Conservation (phyloP, 2,329 filamentous ascomycete genomes). For the Beauveria medogensis region DNA sequence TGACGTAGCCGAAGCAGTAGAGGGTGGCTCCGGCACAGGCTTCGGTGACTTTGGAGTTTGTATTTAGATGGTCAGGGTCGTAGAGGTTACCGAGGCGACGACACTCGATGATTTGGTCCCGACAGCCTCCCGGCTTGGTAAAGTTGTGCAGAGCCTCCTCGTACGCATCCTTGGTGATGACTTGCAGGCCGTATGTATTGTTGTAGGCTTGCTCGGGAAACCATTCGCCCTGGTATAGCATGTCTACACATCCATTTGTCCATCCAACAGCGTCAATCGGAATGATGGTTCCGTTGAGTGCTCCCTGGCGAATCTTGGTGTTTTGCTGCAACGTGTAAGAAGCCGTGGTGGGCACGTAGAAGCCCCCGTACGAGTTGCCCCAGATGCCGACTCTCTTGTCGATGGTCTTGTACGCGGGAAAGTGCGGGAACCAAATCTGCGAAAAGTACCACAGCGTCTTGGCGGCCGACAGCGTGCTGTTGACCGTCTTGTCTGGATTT, state of each 20-base stretch:
- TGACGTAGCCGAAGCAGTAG: conserved; percentile 13
- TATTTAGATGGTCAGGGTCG: conserved; percentile 41
- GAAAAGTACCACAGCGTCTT: conserved; percentile 57
- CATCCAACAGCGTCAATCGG: conserved; percentile 54
- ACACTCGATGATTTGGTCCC: conserved; percentile 42
- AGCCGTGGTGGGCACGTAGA: conserved; percentile 59
- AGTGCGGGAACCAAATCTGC: conserved; percentile 49
- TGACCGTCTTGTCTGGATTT: conserved; percentile 23
- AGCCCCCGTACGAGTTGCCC: conserved; percentile 61
- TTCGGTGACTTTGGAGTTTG: conserved; percentile 29
- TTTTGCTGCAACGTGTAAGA: conserved; percentile 54
- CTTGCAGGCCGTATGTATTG: conserved; percentile 56
- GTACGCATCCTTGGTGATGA: conserved; percentile 39
- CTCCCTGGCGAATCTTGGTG: conserved; percentile 27
- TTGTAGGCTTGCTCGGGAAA: conserved; percentile 48
- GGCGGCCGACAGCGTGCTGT: conserved; percentile 49
- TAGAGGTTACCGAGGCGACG: conserved; percentile 18
- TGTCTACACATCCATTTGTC: conserved; percentile 59
- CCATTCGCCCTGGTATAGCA: conserved; percentile 45
- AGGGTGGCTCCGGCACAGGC: conserved; percentile 17
- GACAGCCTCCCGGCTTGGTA: conserved; percentile 34
- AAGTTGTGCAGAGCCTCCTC: conserved; percentile 11
- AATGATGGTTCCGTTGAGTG: conserved; percentile 31
- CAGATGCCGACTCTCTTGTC: conserved; percentile 54
- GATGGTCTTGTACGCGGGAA: conserved; percentile 48